Evolutionary conservation across 345 rosid species (phyloP).

Genomic region (Populus simonii): DNA sequence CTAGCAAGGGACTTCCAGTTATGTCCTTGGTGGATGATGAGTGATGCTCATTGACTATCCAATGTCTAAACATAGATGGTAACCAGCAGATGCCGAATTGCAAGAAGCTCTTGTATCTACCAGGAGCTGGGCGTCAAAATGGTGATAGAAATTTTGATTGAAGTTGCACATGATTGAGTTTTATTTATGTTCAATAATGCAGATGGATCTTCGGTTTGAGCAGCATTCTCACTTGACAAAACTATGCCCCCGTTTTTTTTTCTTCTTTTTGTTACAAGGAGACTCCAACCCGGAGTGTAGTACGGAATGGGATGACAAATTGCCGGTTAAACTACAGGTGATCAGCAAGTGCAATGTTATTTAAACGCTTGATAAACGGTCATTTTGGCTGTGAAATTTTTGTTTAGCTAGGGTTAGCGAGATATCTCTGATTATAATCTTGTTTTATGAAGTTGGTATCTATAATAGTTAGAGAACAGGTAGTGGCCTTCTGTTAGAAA

Average conservation of each 20-base stretch:
- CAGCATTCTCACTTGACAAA: not conserved
- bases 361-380: not conserved
- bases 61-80: not conserved
- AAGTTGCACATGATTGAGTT: not conserved
- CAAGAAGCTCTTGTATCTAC: not conserved
- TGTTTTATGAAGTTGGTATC: no score
- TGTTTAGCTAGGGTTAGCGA: not conserved
- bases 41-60: not conserved
- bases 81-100: not conserved
- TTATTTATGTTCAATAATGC: not conserved
- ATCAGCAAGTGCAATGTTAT: no score
- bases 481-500: no score
- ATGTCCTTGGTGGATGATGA: slow-evolving; percentile 52
- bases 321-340: no score
- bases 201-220: not conserved
- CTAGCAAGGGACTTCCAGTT: slow-evolving; percentile 71
- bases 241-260: no score
- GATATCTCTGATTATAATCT: no score
- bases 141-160: not conserved
- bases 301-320: no score
- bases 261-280: no score
- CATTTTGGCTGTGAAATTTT: not conserved
- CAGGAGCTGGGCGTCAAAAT: not conserved
- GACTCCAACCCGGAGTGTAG: no score
- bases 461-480: not conserved